Evolutionary conservation across 345 rosid genomes (phyloP).

Genomic region (Eucalyptus virginea): DNA sequence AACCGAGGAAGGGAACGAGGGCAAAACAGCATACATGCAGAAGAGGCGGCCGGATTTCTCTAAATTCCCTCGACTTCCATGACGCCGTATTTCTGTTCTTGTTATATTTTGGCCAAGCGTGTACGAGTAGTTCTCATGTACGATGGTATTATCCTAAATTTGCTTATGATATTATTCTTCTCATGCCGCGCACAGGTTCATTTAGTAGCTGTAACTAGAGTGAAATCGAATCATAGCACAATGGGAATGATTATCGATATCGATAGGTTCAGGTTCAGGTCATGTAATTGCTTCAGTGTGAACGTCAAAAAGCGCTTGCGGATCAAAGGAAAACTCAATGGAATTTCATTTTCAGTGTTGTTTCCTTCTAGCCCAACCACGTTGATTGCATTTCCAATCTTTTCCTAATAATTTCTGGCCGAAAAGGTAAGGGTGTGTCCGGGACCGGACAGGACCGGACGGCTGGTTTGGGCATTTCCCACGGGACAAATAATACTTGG

Average conservation of each 20-base stretch:
- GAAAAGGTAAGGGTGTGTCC: background rate
- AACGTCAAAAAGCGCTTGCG: background rate
- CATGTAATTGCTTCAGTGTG: background rate
- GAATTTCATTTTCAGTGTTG: background rate
- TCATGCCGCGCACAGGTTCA: background rate
- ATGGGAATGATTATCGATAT: background rate
- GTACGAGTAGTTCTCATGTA: background rate
- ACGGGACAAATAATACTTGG: too few relatives aligned
- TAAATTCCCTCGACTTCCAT: conserved; percentile 66
- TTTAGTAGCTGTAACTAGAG: background rate
- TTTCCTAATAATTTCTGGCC: too few relatives aligned
- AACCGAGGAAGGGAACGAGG: conserved; percentile 79
- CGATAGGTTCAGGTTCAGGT: background rate
- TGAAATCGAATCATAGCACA: background rate
- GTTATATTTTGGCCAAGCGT: background rate
- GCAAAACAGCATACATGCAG: conserved; percentile 67
- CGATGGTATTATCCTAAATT: background rate
- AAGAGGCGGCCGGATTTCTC: conserved; percentile 73
- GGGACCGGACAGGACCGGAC: background rate
- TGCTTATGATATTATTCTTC: background rate
- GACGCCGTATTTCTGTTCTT: background rate
- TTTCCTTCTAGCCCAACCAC: background rate
- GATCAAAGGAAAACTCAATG: background rate
- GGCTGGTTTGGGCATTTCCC: too few relatives aligned
- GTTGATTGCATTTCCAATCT: background rate